Conservation (phyloP, 768 basidiomycete genomes). For the Rossbeevera mucosa region DNA sequence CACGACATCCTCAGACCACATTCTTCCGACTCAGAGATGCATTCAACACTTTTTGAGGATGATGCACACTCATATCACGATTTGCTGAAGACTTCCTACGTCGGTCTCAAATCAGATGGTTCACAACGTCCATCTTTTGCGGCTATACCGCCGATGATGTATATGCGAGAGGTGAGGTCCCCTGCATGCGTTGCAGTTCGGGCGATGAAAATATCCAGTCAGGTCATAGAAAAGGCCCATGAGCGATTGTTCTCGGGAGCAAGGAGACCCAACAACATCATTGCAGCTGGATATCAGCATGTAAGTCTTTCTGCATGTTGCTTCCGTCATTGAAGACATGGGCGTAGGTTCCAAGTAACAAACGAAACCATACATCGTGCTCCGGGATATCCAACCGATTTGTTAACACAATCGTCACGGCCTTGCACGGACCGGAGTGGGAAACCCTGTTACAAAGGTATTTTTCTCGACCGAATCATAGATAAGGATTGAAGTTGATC, state of each 20-base stretch:
- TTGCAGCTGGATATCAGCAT: conserved; percentile 61
- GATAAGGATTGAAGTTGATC: background rate
- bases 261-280: conserved; percentile 48
- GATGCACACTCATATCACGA: conserved; percentile 30
- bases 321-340: background rate
- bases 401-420: conserved; percentile 72
- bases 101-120: conserved; percentile 35
- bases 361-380: conserved; percentile 37
- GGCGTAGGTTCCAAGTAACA: conserved; percentile 25
- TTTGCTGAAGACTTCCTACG: conserved; percentile 45
- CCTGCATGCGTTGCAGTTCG: background rate
- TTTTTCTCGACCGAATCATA: background rate
- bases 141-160: conserved; percentile 38
- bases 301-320: conserved; percentile 32
- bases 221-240: conserved; percentile 65
- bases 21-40: conserved; percentile 6
- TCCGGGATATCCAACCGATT: conserved; percentile 53
- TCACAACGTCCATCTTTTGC: conserved; percentile 23
- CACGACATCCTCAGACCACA: conserved; percentile 29
- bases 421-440: conserved; percentile 65
- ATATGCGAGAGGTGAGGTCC: conserved; percentile 50
- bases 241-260: conserved; percentile 43
- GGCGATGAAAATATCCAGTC: background rate
- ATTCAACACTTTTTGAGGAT: background rate
- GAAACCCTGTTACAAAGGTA: conserved; percentile 58